Conservation (phyloP, 257 asterid species). For the Eustoma russellianum region DNA sequence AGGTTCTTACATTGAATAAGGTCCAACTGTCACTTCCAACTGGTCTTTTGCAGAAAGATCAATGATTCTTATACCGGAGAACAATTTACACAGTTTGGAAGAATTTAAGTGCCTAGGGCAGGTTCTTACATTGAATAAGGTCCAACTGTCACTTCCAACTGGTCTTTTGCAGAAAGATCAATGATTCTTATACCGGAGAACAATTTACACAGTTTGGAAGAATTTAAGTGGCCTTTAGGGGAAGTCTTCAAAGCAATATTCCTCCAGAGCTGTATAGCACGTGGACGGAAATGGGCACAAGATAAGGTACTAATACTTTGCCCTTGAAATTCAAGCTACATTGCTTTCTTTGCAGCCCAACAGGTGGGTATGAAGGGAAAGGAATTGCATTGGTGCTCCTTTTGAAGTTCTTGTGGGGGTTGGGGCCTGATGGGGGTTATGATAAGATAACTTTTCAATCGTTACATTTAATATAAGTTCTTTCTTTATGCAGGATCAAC, state of each 20-base stretch:
- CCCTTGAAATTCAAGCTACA: slow-evolving; percentile 6
- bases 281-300: slow-evolving; percentile 42
- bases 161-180: slow-evolving; percentile 35
- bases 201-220: slow-evolving; percentile 58
- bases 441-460: slow-evolving; percentile 8
- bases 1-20: slow-evolving; percentile 16
- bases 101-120: slow-evolving; percentile 51
- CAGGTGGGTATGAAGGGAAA: slow-evolving; percentile 2
- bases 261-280: slow-evolving; percentile 38
- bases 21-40: slow-evolving; percentile 28
- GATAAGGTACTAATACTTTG: slow-evolving; percentile 20
- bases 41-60: slow-evolving; percentile 35
- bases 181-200: slow-evolving; percentile 53
- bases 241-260: slow-evolving; percentile 40
- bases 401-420: neutral
- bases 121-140: slow-evolving; percentile 16
- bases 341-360: slow-evolving; percentile 3
- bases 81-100: slow-evolving; percentile 54
- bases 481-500: slow-evolving; percentile 16
- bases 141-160: slow-evolving; percentile 27
- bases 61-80: slow-evolving; percentile 52
- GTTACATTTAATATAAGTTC: slow-evolving; percentile 6
- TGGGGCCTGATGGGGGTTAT: slow-evolving; percentile 5
- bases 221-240: slow-evolving; percentile 41
- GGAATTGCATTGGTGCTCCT: neutral